Conservation (phyloP, 2,329 filamentous ascomycete genomes). For the Cytospora piceae region DNA sequence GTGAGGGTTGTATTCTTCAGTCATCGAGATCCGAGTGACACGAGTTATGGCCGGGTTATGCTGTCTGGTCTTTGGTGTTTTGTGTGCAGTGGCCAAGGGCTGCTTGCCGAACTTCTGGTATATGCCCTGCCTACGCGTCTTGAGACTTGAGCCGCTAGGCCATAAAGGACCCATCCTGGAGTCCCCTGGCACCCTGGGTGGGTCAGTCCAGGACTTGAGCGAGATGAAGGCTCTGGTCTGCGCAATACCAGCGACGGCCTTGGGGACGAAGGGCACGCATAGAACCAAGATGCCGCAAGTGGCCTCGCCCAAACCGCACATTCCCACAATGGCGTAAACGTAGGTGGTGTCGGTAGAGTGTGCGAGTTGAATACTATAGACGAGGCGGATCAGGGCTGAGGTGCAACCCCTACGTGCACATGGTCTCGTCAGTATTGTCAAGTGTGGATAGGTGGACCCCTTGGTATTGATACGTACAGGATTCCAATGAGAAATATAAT, state of each 20-base stretch:
- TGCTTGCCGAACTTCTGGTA: too few relatives aligned
- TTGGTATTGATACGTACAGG: not conserved
- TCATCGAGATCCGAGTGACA: too few relatives aligned
- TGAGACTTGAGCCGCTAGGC: too few relatives aligned
- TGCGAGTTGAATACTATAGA: not conserved
- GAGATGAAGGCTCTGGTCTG: not conserved
- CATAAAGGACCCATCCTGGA: too few relatives aligned
- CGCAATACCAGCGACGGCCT: not conserved
- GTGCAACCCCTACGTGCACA: not conserved
- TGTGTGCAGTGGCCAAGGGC: too few relatives aligned
- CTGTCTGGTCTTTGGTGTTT: too few relatives aligned
- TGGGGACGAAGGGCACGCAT: not conserved
- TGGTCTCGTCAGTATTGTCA: not conserved
- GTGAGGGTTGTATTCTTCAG: too few relatives aligned
- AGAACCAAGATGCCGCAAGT: not conserved
- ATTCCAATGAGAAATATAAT: not conserved
- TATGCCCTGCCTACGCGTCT: too few relatives aligned
- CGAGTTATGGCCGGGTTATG: too few relatives aligned
- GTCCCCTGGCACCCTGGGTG: not conserved
- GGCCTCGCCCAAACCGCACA: not conserved
- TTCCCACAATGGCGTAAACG: not conserved
- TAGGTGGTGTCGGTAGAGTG: not conserved
- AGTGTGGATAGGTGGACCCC: not conserved
- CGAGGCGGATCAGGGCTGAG: not conserved
- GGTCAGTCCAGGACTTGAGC: not conserved